Base-by-base conservation (phyloP, 495 filamentous ascomycete species). In the Penicillium bialowiezense region DNA sequence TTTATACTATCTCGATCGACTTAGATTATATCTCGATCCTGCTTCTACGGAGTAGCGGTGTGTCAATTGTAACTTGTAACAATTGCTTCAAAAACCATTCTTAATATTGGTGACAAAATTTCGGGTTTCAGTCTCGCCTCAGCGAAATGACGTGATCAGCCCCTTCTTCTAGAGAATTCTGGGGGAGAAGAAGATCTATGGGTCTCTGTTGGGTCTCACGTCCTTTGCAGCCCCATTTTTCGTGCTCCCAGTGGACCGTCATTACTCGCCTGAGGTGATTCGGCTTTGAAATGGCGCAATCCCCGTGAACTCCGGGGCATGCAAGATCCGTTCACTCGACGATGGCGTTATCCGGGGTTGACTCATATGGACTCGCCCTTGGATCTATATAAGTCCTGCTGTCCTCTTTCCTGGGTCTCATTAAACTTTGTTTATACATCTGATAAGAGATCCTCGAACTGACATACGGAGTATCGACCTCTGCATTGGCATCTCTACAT, bases 251-350 rank as follows among this genome's bases (percentile, higher is more conserved):
- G 21, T 9, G 2, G 6, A 13, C 9, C 13, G n/a, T 10, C n/a
- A 17, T 8, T 17, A 18, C n/a, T 44, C n/a, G 32, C 31, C 31
- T 61, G 51, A 35, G 59, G 55, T 63, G 54, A 67, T 67, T 51
- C 47, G 46, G 42, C 32, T 45, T 42, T 48, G 41, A 55, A 56
- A 69, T 69, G 62, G 66, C 63, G 66, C 66, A 45, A 69, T 69
- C 32, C 41, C 55, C 50, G 53, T 41, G 17, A 26, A 38, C 44
- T 55, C 54, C 46, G 53, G 47, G 46, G 26, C 42, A 59, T 51
- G 48, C 46, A 44, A 55, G 48, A 50, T 55, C 39, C 52, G 33
- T 51, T 39, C 14, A 33, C 13, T 20, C 39, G 18, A 43, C 9
- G 31, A 43, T 44, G 31, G 43, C 43, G 43, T 45, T 45, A 45